phyloP scores from a whole-genome alignment of 148 eudicot genomes.

The Rhododendron molle region DNA sequence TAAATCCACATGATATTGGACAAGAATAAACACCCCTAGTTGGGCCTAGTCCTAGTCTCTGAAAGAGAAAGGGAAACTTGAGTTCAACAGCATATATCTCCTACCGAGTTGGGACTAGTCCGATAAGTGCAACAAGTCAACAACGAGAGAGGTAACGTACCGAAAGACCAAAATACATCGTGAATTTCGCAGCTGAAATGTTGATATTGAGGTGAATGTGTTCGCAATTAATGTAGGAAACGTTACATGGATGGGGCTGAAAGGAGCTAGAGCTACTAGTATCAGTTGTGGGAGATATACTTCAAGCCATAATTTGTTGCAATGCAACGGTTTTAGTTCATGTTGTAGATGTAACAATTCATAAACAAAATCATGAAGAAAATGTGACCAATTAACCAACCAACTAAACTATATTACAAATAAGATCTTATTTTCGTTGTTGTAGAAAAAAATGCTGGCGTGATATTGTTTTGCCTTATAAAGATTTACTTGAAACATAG shows the following conservation, averaged over 20 bases:
- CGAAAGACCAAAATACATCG: neutral
- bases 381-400: no score
- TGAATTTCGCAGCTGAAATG: neutral
- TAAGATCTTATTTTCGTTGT: no score
- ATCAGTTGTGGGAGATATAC: neutral
- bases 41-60: neutral
- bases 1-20: neutral
- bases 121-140: neutral
- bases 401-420: no score
- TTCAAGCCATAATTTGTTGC: neutral
- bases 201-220: neutral
- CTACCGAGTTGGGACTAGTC: neutral
- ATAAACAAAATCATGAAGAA: no score
- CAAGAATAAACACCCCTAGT: neutral
- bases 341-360: neutral
- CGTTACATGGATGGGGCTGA: neutral
- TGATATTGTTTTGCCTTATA: neutral
- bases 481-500: neutral
- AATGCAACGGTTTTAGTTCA: neutral
- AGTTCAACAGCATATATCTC: neutral
- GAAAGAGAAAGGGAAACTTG: neutral
- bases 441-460: no score
- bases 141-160: neutral
- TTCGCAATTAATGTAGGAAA: neutral
- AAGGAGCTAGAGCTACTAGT: neutral